These are phyloP conservation scores for Ophiosphaerella korrae DNA, from an alignment of 2,329 filamentous ascomycete species.

Conservation along the genomic window DNA sequence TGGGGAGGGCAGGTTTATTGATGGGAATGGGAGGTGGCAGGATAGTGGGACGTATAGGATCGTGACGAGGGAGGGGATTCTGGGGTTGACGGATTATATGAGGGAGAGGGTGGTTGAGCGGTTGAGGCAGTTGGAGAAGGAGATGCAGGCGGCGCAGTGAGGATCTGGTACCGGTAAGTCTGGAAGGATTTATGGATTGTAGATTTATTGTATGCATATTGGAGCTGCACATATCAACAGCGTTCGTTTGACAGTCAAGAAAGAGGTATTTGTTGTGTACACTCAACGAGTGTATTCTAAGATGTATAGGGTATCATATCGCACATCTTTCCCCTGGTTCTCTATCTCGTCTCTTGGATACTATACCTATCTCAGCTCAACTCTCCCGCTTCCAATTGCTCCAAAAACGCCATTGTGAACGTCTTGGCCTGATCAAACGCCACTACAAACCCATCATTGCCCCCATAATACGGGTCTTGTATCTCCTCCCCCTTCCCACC, in stretches of 20 bases:
- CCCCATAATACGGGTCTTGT: conserved; percentile 92
- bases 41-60: conserved; percentile 66
- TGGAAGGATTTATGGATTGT: too few species aligned
- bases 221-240: neutral
- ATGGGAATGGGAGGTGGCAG: conserved; percentile 63
- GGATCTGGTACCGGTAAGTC: neutral
- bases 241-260: neutral
- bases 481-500: conserved; percentile 69
- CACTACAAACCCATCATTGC: conserved; percentile 75
- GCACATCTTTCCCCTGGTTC: neutral
- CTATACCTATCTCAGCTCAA: conserved; percentile 19
- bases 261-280: neutral
- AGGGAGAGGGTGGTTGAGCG: conserved; percentile 26
- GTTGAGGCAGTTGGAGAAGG: conserved; percentile 24
- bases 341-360: neutral
- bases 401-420: conserved; percentile 78
- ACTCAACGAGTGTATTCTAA: neutral
- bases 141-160: conserved; percentile 20
- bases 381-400: conserved; percentile 56
- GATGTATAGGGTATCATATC: conserved; percentile 30
- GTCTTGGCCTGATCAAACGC: conserved; percentile 84
- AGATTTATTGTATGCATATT: neutral
- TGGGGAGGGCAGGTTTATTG: conserved; percentile 61
- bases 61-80: conserved; percentile 64
- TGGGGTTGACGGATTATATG: conserved; percentile 31